Conservation (phyloP, 208 protist genomes). For the Trypanosoma boissoni region DNA sequence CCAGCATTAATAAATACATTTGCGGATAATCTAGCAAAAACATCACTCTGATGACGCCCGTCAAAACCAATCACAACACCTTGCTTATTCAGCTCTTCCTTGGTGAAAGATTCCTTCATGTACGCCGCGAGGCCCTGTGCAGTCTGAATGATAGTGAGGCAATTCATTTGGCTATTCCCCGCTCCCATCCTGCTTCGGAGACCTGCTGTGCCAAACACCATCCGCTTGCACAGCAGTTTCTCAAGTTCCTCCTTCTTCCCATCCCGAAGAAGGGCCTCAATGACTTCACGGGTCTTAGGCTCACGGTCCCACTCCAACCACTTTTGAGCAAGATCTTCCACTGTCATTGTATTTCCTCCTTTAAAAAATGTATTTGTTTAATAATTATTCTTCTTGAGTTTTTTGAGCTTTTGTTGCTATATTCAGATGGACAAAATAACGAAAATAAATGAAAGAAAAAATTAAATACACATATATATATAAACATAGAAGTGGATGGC, state of each 20-base stretch:
- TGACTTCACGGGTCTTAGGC: slow-evolving; percentile 34
- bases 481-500: background rate
- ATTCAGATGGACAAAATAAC: background rate
- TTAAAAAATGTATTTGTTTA: slow-evolving; percentile 1
- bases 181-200: slow-evolving; percentile 93
- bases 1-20: slow-evolving; percentile 79
- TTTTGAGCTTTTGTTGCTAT: slow-evolving; percentile 10
- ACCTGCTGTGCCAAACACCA: slow-evolving; percentile 95
- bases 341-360: slow-evolving; percentile 19
- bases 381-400: slow-evolving; percentile 5
- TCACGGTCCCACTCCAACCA: slow-evolving; percentile 79
- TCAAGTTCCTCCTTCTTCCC: slow-evolving; percentile 41
- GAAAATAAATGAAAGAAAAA: slow-evolving; percentile 7
- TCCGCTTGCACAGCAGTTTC: slow-evolving; percentile 72
- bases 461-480: slow-evolving; percentile 11
- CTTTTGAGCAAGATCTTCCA: slow-evolving; percentile 45
- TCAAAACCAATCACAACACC: slow-evolving; percentile 95
- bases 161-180: slow-evolving; percentile 95
- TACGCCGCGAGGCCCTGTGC: slow-evolving; percentile 84
- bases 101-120: slow-evolving; percentile 44
- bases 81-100: slow-evolving; percentile 24
- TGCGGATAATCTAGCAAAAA: slow-evolving; percentile 89
- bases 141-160: slow-evolving; percentile 95
- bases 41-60: slow-evolving; percentile 89
- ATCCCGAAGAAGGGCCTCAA: slow-evolving; percentile 38